These are phyloP conservation scores for Colletotrichum eremochloae DNA, from an alignment of 2,329 filamentous ascomycete genomes.

Conservation along the genomic window DNA sequence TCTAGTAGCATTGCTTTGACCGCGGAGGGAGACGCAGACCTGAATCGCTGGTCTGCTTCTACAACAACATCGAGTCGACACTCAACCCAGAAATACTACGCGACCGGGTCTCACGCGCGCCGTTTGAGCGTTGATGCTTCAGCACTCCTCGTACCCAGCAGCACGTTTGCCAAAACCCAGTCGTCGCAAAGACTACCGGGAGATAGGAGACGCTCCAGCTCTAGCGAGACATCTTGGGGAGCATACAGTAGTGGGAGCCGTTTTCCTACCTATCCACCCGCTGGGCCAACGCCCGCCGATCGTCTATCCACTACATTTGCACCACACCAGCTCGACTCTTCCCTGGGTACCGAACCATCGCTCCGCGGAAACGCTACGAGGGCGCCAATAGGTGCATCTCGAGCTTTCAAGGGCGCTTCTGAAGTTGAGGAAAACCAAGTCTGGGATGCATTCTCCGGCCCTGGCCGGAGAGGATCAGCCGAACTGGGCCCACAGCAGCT, in stretches of 20 bases:
- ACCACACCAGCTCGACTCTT: not conserved
- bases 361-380: not conserved
- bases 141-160: not conserved
- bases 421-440: not conserved
- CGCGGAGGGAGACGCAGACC: slow-evolving; percentile 58
- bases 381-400: not conserved
- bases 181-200: slow-evolving; percentile 6
- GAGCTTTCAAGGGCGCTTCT: slow-evolving; percentile 2
- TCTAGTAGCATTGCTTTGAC: slow-evolving; percentile 53
- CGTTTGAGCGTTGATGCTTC: slow-evolving; percentile 28
- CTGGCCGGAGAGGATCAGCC: slow-evolving; percentile 32
- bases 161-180: slow-evolving; percentile 6
- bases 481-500: slow-evolving; percentile 20
- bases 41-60: slow-evolving; percentile 65
- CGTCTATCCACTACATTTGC: not conserved
- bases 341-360: not conserved
- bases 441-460: slow-evolving; percentile 38
- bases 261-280: slow-evolving; percentile 15
- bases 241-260: not conserved
- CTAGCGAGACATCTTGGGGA: slow-evolving; percentile 18
- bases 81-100: slow-evolving; percentile 25
- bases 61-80: slow-evolving; percentile 60
- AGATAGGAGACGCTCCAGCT: slow-evolving; percentile 22
- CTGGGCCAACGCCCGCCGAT: slow-evolving; percentile 2
- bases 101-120: slow-evolving; percentile 4